Evolutionary conservation across 192 early-diverging fungal genomes (phyloP), one percentile per base, ranked within the genome.

Genomic region (Chytriomyces confervae): DNA sequence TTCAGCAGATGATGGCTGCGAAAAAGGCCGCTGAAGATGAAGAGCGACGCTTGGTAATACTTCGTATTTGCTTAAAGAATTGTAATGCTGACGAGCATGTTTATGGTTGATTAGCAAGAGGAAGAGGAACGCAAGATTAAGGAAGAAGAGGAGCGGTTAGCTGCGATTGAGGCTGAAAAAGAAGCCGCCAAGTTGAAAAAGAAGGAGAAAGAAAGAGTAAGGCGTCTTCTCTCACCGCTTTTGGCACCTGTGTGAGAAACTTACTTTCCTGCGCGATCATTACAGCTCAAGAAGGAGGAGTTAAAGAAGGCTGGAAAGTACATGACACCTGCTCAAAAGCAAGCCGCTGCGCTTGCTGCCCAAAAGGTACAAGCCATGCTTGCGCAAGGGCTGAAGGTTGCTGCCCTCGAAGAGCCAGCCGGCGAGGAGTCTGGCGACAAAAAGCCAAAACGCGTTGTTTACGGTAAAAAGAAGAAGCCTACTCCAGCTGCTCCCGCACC

Each of bases 291-390:
- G 81, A 90, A 89, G 36, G 95, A 95, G 75, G 93, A 97, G 82
- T 89, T 96, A 36, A 92, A 91, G 53, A 95, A 93, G 79, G 91
- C 94, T 61, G 97, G 98, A 60, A 96, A 97, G 81, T 91, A 97
- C 66, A 85, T 97, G 78, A 95, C 96, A 46, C 95, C 95, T 82
- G 90, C 93, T n/a, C 95, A 98, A 81, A 96, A 94, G 84, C 91
- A 91, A 68, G 94, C 92, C 61, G 89, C 95, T 78, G 88, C 88
- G 6, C 88, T 84, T 50, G 90, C 89, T 64, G 86, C 93, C 73
- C 81, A 88, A 46, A 89, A 89, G 72, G 87, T 93, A 46, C 87
- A 96, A 76, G 91, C 90, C 36, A 84, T 97, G 85, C 79, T 97
- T 7, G 91, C 91, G 18, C 87, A 94, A 7, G 84, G 89, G 66